Evolutionary conservation across 176 grass and related monocot species (phyloP).

Genomic region (Miscanthus lutarioriparius): DNA sequence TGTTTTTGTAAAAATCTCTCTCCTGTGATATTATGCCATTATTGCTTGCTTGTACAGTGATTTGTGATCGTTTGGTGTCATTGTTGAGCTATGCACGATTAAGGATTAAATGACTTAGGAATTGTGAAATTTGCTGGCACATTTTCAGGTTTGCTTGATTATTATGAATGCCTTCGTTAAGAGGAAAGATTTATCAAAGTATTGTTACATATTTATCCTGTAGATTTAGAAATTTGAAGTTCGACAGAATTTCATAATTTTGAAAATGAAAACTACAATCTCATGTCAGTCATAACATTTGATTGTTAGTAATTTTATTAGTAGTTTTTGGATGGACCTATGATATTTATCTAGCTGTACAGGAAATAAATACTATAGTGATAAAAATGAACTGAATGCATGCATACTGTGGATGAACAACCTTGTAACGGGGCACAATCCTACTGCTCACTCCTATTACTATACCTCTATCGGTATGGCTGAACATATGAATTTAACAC

Average conservation of each 20-base stretch:
- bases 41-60: conserved; percentile 16
- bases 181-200: background rate
- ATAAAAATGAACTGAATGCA: background rate
- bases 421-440: background rate
- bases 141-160: conserved; percentile 10
- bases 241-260: background rate
- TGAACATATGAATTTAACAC: background rate
- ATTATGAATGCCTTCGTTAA: background rate
- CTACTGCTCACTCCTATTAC: background rate
- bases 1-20: background rate
- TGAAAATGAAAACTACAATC: background rate
- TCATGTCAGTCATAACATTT: background rate
- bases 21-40: background rate
- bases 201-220: background rate
- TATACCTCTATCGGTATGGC: background rate
- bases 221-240: background rate
- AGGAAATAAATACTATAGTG: background rate
- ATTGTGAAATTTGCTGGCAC: background rate
- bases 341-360: conserved; percentile 7
- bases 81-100: conserved; percentile 1
- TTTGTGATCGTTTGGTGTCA: background rate
- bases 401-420: background rate
- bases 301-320: background rate
- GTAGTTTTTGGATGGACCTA: background rate
- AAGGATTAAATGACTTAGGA: conserved; percentile 10